Conservation (phyloP, 108 stramenopile genomes). For the Poteriospumella lacustris region DNA sequence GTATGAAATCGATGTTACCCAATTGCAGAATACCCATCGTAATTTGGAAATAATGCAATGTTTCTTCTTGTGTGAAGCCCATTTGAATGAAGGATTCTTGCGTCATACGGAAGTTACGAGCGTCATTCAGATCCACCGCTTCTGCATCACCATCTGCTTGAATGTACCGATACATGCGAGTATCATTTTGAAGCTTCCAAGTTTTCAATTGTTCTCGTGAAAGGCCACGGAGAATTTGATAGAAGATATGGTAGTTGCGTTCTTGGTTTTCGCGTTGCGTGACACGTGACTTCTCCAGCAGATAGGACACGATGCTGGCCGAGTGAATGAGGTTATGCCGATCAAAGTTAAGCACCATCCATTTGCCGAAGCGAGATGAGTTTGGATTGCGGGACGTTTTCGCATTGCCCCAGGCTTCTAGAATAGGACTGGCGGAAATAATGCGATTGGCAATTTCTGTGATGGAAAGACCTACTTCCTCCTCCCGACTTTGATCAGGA, state of each 20-base stretch:
- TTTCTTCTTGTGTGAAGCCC: slow-evolving; percentile 6
- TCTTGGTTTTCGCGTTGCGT: slow-evolving; percentile 10
- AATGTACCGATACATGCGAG: neutral
- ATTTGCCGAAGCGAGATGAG: slow-evolving; percentile 29
- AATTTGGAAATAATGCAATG: neutral
- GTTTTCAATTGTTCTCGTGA: neutral
- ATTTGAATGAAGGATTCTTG: slow-evolving; percentile 1
- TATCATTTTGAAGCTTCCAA: neutral
- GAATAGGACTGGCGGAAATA: slow-evolving; percentile 21
- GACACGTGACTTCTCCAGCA: slow-evolving; percentile 22
- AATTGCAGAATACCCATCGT: neutral
- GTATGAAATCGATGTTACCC: neutral
- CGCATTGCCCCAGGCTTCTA: slow-evolving; percentile 26
- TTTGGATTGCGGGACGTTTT: slow-evolving; percentile 23
- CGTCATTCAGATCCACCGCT: slow-evolving; percentile 5
- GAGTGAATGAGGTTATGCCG: neutral
- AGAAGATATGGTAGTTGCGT: slow-evolving; percentile 25
- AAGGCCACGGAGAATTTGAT: slow-evolving; percentile 22
- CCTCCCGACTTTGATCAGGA: neutral
- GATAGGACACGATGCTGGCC: slow-evolving; percentile 6
- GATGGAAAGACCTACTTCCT: no score
- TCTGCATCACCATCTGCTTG: neutral
- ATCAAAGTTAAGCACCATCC: slow-evolving; percentile 20
- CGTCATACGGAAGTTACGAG: neutral
- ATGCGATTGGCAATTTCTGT: slow-evolving; percentile 15